These are phyloP conservation scores for Leccinum subgranulosum DNA, from an alignment of 768 basidiomycete species.

Conservation along the genomic window DNA sequence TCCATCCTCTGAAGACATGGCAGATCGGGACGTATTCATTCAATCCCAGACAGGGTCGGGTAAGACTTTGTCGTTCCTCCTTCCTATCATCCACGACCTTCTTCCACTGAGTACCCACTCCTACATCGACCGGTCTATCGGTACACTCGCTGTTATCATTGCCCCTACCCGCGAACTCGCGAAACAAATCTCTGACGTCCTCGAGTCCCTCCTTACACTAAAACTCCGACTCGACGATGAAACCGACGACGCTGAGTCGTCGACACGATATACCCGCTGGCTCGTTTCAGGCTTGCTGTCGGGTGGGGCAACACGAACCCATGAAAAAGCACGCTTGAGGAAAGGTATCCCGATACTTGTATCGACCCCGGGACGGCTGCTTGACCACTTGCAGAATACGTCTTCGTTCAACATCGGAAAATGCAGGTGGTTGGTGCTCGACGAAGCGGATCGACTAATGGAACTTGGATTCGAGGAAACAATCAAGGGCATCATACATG, in stretches of 20 bases:
- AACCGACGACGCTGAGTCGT: slow-evolving; percentile 43
- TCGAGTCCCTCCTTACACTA: slow-evolving; percentile 76
- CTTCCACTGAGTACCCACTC: slow-evolving; percentile 86
- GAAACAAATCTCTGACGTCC: slow-evolving; percentile 95
- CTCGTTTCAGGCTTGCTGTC: slow-evolving; percentile 90
- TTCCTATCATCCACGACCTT: slow-evolving; percentile 94
- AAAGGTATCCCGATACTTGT: slow-evolving; percentile 96
- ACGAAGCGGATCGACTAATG: slow-evolving; percentile 97
- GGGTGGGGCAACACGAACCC: slow-evolving; percentile 89
- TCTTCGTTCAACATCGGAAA: slow-evolving; percentile 90
- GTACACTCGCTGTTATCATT: slow-evolving; percentile 91
- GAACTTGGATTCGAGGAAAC: slow-evolving; percentile 98
- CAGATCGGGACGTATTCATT: slow-evolving; percentile 77
- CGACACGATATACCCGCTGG: slow-evolving; percentile 73
- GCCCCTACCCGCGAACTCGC: slow-evolving; percentile 95
- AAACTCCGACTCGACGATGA: slow-evolving; percentile 62
- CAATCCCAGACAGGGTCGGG: slow-evolving; percentile 98
- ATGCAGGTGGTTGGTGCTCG: slow-evolving; percentile 93
- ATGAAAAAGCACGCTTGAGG: slow-evolving; percentile 93
- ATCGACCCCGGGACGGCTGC: slow-evolving; percentile 89
- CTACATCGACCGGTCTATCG: slow-evolving; percentile 92
- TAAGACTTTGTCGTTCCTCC: slow-evolving; percentile 89
- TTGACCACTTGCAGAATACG: slow-evolving; percentile 97
- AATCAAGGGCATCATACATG: slow-evolving; percentile 83
- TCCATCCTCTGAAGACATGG: slow-evolving; percentile 33